Conservation (phyloP, 2,329 filamentous ascomycete genomes). For the Coniochaeta sp. region DNA sequence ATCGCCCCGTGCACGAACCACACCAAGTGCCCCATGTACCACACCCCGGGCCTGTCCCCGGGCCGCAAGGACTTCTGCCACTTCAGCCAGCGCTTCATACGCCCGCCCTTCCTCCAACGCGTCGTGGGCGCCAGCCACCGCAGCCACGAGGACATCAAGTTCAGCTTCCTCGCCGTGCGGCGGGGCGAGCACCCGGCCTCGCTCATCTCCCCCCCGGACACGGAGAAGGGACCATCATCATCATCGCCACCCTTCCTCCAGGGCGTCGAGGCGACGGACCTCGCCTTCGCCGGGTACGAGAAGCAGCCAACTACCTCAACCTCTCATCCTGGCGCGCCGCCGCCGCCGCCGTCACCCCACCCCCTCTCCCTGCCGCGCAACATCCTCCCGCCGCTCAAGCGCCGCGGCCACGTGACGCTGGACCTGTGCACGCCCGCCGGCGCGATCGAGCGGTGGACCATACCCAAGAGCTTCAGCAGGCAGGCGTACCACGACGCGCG, state of each 20-base stretch:
- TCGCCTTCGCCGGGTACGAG: constrained; percentile 69
- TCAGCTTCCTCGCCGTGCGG: constrained; percentile 81
- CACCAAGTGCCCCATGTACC: constrained; percentile 80
- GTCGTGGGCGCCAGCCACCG: constrained; percentile 60
- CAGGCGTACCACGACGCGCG: constrained; percentile 87
- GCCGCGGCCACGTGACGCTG: constrained; percentile 77
- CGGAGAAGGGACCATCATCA: constrained; percentile 9
- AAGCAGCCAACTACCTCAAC: no score
- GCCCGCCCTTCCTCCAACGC: constrained; percentile 73
- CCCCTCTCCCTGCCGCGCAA: constrained; percentile 69
- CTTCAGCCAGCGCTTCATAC: constrained; percentile 82
- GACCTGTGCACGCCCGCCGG: constrained; percentile 86
- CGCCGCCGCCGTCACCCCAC: constrained; percentile 28
- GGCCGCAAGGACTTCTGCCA: constrained; percentile 87
- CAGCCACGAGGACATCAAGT: constrained; percentile 87
- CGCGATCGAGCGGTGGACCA: constrained; percentile 85
- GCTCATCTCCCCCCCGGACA: constrained; percentile 13
- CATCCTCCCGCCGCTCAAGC: constrained; percentile 76
- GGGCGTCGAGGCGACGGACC: constrained; percentile 48
- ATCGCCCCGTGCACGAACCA: constrained; percentile 85
- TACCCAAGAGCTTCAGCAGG: constrained; percentile 72
- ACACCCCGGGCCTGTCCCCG: constrained; percentile 55
- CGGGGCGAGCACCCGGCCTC: constrained; percentile 51
- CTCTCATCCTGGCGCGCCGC: no score
- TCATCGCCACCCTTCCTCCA: constrained; percentile 30